Evolutionary conservation across 495 filamentous ascomycete species (phyloP), one percentile per base, ranked within the genome.

Genomic region (Penicillium atrosanguineum): DNA sequence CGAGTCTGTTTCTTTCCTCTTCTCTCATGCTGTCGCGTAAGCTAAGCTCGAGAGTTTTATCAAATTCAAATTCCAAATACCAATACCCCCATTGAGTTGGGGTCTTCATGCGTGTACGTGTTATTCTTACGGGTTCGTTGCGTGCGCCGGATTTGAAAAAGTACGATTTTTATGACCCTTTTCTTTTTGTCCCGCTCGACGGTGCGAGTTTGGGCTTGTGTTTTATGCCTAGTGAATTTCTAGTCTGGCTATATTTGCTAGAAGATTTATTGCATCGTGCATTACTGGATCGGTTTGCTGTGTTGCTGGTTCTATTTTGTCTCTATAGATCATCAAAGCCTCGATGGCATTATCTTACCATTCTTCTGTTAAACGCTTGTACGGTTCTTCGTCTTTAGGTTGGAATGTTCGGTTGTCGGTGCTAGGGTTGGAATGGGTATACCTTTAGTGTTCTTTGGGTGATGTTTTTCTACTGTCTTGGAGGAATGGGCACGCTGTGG

Each of bases 1-100:
- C 53, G 87, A 91, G 76, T 91, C 87, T 52, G 91, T 96, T 21
- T 91, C 87, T 49, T 97, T 95, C 75, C 73, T 97, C 61, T 97
- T 97, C 75, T 95, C 87, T 51, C 91, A 97, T 72, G 89, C 91
- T 41, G 74, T 77, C 50, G 69, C 69, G 59, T 79, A 70, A 65
- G 34, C 46, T 4, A 19, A 14, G 28, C 25, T 25, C n/a, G 28
- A 20, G 29, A 42, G 23, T 23, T 5, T 23, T 23, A 23, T 23
- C 23, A 23, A 23, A 2, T 2, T 5, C 23, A 23, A 23, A 23
- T 23, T 5, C 5, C 23, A 23, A 23, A 23, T 23, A 23, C 23
- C 23, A 23, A 23, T 23, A 23, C 2, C 23, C 23, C 21, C 47
- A 14, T 21, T 18, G 46, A 20, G 36, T 21, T 11, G 15, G 19